Base-by-base conservation (phyloP, 495 filamentous ascomycete genomes). In the Penicillium turbatum region DNA sequence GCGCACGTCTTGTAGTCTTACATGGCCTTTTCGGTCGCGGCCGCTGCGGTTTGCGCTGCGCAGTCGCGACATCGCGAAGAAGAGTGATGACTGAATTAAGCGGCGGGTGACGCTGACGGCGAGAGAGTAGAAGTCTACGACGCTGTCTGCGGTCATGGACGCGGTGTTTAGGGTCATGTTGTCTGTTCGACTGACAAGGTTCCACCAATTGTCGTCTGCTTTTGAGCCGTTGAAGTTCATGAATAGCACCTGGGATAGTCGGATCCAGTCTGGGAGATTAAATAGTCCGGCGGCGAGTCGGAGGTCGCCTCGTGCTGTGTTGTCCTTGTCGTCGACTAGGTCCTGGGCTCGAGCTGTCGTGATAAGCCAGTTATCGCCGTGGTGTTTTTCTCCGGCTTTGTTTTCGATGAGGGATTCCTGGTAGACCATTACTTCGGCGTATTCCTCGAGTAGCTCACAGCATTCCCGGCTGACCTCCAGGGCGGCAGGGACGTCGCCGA, bases 51-150 rank as follows among this genome's bases (percentile, higher is more conserved):
- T 51, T 70, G 56, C 75, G 26, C 67, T 78, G 52, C 72, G 80
- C 29, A 75, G 63, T 53, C 73, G 77, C 57, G 77, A 84, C 75
- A 78, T 77, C 11, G 86, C 81, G n/a, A 86, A 78, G 57, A 83
- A 88, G 0, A 92, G 60, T 2, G 79, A 64, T 1, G 86, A 79
- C 6, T 85, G 79, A 0, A 95, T 71, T 16, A 96, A 64, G n/a
- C 85, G 74, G 26, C 79, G 79, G 0, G 86, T 91, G 15, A 92
- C 53, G 50, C 74, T 85, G 9, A 88, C 64, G 16, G 78, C 73
- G 6, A 95, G 65, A n/a, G 79, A 74, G 59, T 91, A 78, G 47
- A 95, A 86, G 52, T 95, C 89, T 19, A 80, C 76, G 10, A 92
- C 77, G 1, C 86, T 85, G 79, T 88, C 56, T 68, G 77, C 59